These are phyloP conservation scores for Nidula microcarpa DNA, from an alignment of 768 basidiomycete genomes.

Conservation along the genomic window DNA sequence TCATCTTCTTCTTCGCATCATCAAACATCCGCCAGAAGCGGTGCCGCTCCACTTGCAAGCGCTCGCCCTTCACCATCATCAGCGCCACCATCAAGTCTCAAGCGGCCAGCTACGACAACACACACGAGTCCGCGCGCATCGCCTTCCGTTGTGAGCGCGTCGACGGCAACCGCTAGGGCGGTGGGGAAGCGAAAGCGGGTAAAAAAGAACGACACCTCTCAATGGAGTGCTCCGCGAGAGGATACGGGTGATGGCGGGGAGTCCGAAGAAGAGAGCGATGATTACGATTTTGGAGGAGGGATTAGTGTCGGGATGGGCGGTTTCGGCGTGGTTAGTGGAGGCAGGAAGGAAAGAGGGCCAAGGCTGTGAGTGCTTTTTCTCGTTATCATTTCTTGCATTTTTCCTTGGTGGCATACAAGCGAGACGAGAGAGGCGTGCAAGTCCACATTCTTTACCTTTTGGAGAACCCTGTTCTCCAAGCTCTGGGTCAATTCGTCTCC, in stretches of 20 bases:
- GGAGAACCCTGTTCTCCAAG: too few species aligned
- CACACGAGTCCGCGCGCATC: neutral
- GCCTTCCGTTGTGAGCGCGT: neutral
- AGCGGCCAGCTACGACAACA: neutral
- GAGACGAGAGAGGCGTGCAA: too few species aligned
- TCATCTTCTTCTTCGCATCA: neutral
- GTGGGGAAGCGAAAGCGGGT: slow-evolving; percentile 21
- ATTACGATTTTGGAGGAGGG: slow-evolving; percentile 28
- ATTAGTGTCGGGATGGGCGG: slow-evolving; percentile 47
- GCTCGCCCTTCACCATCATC: neutral
- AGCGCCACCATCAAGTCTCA: slow-evolving; percentile 3
- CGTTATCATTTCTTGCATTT: slow-evolving; percentile 1
- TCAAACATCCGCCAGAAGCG: neutral
- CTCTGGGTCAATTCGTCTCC: too few species aligned
- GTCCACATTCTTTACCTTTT: too few species aligned
- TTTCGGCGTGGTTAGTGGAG: slow-evolving; percentile 31
- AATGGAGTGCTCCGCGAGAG: slow-evolving; percentile 11
- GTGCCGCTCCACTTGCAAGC: neutral
- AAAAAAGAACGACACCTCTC: slow-evolving; percentile 17
- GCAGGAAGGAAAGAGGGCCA: slow-evolving; percentile 20
- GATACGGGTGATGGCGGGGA: slow-evolving; percentile 24
- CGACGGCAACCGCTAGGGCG: neutral
- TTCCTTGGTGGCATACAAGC: neutral
- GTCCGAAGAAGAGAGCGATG: slow-evolving; percentile 38
- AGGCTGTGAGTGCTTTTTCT: slow-evolving; percentile 32